A percentile compares a stretch with the other conserved stretches of the same genome.
These are phyloP conservation scores for Coemansia sp. DNA, from an alignment of 192 early-diverging fungal species.

Conservation along the genomic window DNA sequence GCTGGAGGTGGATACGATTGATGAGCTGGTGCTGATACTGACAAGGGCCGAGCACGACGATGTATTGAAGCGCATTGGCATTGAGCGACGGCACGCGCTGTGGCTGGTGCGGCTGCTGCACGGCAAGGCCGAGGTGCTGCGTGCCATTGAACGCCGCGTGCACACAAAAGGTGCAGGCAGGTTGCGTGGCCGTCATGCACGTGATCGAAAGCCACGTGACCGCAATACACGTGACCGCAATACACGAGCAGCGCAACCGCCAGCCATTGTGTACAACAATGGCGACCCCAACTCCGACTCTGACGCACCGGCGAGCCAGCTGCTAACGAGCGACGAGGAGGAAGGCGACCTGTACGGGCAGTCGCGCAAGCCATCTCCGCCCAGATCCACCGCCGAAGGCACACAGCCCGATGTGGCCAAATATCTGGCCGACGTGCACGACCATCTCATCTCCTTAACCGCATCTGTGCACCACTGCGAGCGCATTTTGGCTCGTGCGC, in stretches of 20 bases:
- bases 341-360: conserved; percentile 45
- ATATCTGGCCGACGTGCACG: conserved; percentile 43
- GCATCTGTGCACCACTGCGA: conserved; percentile 82
- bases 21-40: conserved; percentile 89
- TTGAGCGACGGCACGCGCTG: conserved; percentile 69
- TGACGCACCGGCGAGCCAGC: conserved; percentile 30
- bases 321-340: conserved; percentile 54
- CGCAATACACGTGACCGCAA: too few species aligned
- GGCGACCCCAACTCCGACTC: neutral
- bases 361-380: conserved; percentile 12
- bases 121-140: conserved; percentile 74
- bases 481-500: conserved; percentile 70
- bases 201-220: too few species aligned
- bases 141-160: conserved; percentile 61
- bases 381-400: neutral
- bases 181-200: too few species aligned
- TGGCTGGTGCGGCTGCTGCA: conserved; percentile 66
- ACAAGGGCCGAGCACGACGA: conserved; percentile 82
- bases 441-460: conserved; percentile 78
- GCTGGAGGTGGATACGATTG: conserved; percentile 92
- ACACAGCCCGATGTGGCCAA: conserved; percentile 26
- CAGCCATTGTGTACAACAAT: neutral
- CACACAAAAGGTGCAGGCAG: conserved; percentile 13
- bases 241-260: neutral
- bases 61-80: conserved; percentile 74